Conservation (phyloP, 2,329 filamentous ascomycete genomes). For the Rhynchosporium graminicola region DNA sequence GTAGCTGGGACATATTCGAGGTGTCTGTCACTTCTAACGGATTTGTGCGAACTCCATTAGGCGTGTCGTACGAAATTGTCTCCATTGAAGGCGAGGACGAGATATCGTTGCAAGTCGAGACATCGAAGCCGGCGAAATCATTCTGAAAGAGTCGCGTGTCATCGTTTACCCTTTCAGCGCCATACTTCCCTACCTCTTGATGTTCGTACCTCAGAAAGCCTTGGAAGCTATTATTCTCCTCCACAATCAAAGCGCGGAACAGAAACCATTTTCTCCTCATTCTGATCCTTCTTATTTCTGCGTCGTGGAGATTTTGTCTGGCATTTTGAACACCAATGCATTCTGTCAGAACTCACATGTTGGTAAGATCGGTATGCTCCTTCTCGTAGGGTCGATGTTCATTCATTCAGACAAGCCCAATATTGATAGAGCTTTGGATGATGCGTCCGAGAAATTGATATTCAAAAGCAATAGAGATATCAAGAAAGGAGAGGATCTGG, state of each 20-base stretch:
- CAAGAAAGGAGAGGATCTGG: constrained; percentile 6
- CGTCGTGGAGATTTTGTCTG: neutral
- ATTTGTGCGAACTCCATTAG: neutral
- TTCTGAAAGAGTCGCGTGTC: neutral
- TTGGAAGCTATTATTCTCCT: neutral
- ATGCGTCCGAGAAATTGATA: neutral
- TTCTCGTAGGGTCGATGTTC: neutral
- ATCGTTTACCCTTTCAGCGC: neutral
- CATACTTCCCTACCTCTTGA: neutral
- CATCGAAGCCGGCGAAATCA: neutral
- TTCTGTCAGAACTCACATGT: neutral
- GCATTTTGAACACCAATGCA: neutral
- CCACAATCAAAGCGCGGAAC: neutral
- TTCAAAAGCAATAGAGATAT: constrained; percentile 1
- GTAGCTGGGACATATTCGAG: neutral
- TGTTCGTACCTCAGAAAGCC: neutral
- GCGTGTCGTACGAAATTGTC: neutral
- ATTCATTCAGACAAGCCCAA: neutral
- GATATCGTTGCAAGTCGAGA: neutral
- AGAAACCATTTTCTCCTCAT: neutral
- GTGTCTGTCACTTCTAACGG: neutral
- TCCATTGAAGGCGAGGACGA: neutral
- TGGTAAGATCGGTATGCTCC: neutral
- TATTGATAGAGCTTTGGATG: neutral
- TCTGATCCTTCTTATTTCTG: neutral